phyloP scores from a whole-genome alignment of 306 rosid species.

The Astragalus glycyphyllos region DNA sequence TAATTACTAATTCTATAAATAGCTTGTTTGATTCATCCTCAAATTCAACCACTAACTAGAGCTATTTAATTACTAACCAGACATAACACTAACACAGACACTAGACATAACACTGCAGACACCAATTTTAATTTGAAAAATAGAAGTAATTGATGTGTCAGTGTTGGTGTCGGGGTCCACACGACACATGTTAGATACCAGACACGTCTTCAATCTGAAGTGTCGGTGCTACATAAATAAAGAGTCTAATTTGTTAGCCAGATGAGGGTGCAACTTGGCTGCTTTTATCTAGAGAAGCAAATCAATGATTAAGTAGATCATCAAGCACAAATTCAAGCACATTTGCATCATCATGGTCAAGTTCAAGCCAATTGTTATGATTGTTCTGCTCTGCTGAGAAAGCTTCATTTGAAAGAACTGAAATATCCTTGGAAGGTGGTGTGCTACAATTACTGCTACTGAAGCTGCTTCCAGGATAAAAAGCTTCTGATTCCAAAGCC shows the following conservation, averaged over 20 bases:
- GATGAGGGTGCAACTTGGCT: constrained; percentile 28
- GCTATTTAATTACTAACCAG: background rate
- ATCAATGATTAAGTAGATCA: constrained; percentile 22
- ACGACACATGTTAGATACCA: no score
- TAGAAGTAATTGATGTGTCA: no score
- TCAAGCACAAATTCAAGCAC: constrained; percentile 34
- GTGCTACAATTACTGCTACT: constrained; percentile 15
- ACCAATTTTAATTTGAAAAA: no score
- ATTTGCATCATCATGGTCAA: constrained; percentile 32
- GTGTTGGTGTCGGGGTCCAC: no score
- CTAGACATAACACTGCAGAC: no score
- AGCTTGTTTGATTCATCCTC: constrained; percentile 13
- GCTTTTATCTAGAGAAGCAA: constrained; percentile 19
- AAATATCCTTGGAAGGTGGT: constrained; percentile 26
- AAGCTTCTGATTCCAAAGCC: constrained; percentile 18
- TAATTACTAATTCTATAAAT: constrained; percentile 18
- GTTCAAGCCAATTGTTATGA: constrained; percentile 27
- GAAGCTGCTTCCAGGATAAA: constrained; percentile 8
- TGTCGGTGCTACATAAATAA: no score
- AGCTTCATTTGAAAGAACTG: constrained; percentile 27
- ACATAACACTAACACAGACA: no score
- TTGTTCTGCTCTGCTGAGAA: constrained; percentile 15
- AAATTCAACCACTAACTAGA: constrained; percentile 9
- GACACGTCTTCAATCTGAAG: no score
- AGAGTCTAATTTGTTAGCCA: background rate